Conservation (phyloP, 2,329 filamentous ascomycete species). For the Clonostachys rosea region DNA sequence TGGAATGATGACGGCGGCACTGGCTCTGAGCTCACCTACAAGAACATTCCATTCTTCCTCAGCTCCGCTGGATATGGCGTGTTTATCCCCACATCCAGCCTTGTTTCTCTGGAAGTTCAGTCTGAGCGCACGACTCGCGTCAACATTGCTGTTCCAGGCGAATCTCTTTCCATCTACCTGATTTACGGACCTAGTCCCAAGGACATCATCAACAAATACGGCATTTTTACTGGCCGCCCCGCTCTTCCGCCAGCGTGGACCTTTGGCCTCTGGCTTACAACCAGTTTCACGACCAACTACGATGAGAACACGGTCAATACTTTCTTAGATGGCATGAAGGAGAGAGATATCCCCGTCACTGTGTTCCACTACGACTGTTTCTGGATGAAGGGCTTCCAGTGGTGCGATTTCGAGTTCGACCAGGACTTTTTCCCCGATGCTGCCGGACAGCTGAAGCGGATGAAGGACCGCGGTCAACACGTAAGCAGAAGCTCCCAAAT, state of each 20-base stretch:
- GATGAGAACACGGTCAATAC: conserved; percentile 62
- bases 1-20: conserved; percentile 63
- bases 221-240: conserved; percentile 61
- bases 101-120: conserved; percentile 68
- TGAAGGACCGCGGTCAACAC: conserved; percentile 55
- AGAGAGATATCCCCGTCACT: conserved; percentile 60
- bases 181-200: conserved; percentile 69
- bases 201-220: conserved; percentile 66
- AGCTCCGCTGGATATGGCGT: conserved; percentile 71
- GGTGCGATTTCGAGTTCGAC: conserved; percentile 73
- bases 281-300: conserved; percentile 70
- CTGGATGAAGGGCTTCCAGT: conserved; percentile 72
- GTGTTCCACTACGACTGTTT: conserved; percentile 77
- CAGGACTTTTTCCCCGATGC: conserved; percentile 65
- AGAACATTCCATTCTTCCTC: conserved; percentile 66
- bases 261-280: conserved; percentile 74
- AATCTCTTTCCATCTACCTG: conserved; percentile 69
- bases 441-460: conserved; percentile 54
- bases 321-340: conserved; percentile 65
- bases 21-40: conserved; percentile 64
- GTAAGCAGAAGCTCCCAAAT: too few species aligned
- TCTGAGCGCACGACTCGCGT: conserved; percentile 67
- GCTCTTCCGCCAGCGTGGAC: conserved; percentile 67
- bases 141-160: conserved; percentile 64
- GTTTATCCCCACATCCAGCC: conserved; percentile 67